phyloP scores from a whole-genome alignment of 179 eudicot species.

The Camellia oleifera region DNA sequence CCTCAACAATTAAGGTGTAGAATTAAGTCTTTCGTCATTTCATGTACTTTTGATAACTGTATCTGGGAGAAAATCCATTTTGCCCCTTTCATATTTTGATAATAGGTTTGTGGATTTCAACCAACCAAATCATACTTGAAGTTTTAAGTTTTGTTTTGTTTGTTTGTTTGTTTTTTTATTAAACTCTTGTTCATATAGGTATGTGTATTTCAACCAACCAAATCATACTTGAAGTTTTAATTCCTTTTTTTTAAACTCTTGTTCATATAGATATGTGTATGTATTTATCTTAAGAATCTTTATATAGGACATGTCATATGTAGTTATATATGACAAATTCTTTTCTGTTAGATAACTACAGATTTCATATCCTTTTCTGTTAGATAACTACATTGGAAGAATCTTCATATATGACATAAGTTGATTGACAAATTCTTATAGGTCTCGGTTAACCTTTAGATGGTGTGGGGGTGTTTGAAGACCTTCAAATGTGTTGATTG shows the following conservation, averaged over 20 bases:
- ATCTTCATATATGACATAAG: background rate
- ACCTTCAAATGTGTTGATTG: constrained; percentile 7
- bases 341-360: no score
- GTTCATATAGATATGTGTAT: no score
- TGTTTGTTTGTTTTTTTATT: no score
- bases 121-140: background rate
- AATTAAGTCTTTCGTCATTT: background rate
- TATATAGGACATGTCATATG: no score
- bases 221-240: no score
- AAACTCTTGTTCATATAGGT: no score
- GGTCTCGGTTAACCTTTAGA: background rate
- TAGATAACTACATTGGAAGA: background rate
- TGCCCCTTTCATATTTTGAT: background rate
- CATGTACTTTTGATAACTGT: background rate
- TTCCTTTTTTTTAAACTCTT: no score
- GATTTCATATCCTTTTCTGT: background rate
- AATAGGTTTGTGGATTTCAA: background rate
- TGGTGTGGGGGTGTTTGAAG: background rate
- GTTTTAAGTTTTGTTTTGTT: background rate
- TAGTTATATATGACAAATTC: no score
- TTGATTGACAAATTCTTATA: background rate
- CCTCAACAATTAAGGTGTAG: background rate
- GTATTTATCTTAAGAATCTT: no score
- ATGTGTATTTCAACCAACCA: no score
- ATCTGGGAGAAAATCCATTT: background rate